Base-by-base conservation (phyloP, 2,329 filamentous ascomycete genomes). In the Ophiostoma pallidulum region DNA sequence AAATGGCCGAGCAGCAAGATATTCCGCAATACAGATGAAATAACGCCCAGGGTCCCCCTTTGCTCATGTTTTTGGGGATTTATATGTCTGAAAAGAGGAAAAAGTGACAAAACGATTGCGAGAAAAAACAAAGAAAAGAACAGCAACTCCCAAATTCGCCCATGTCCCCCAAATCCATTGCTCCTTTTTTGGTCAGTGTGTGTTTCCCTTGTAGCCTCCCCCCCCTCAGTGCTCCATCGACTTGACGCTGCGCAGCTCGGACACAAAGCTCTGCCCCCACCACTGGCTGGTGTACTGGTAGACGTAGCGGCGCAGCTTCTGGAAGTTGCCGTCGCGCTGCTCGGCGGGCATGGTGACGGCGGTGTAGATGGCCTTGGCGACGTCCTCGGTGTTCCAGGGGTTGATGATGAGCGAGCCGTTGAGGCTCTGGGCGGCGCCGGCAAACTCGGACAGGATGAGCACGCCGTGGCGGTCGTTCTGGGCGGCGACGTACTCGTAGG, bases 251-350 rank as follows among this genome's bases (percentile, higher is more conserved):
- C 52, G 53, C 40, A 97, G 75, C 66, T 96, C 91, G 12, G 78
- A 78, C 43, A 96, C 89, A 62, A 97, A 97, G 55, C 84, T 90
- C 63, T 90, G 80, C 22, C 91, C 91, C 91, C 91, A 97, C 83
- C 92, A 96, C 9, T 90, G 86, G 63, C 87, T 94, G 2, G 92
- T 98, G 68, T 96, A 97, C 70, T 95, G 96, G 68, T 90, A 91
- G 51, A 97, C 88, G 62, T 97, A 97, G 67, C 86, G 86, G 62
- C 92, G 86, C 50, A 98, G 73, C 66, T 96, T 96, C 62, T 84
- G 80, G 69, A 87, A 96, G 66, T 96, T 96, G 49, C 82, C 72
- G 51, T 83, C 80, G 45, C 89, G 81, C 68, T 92, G 85, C 66
- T 95, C 90, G 16, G 89, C 80, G 45, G 84, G 84, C 88, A 97